phyloP scores from a whole-genome alignment of 768 basidiomycete species.

The Lenzites betulinus region DNA sequence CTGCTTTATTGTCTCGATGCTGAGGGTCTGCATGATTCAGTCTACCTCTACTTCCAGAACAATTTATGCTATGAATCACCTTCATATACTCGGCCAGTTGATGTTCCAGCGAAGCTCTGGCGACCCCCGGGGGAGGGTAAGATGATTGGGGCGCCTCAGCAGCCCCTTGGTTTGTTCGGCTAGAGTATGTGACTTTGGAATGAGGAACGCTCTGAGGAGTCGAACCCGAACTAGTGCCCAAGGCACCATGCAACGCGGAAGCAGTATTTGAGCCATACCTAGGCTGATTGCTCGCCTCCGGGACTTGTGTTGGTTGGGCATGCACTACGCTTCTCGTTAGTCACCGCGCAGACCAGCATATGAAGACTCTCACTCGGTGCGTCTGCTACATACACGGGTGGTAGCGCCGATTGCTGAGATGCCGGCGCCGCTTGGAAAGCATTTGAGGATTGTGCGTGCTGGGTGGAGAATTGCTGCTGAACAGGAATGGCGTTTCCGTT shows the following conservation, averaged over 20 bases:
- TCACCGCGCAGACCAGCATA: not conserved
- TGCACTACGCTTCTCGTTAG: not conserved
- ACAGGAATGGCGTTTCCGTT: no score
- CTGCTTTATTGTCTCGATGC: not conserved
- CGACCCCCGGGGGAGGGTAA: not conserved
- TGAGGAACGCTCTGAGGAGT: constrained; percentile 3
- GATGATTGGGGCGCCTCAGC: not conserved
- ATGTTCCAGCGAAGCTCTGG: not conserved
- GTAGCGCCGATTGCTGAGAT: not conserved
- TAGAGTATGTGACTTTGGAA: constrained; percentile 8
- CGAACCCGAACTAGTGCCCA: not conserved
- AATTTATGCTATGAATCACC: not conserved
- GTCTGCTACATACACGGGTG: not conserved
- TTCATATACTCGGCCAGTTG: constrained; percentile 10
- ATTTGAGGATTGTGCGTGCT: not conserved
- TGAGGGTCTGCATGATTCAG: not conserved
- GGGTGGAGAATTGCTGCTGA: no score
- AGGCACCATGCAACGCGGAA: constrained; percentile 9
- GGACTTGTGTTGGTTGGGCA: not conserved
- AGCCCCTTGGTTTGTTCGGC: not conserved
- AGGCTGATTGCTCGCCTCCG: not conserved
- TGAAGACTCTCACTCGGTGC: not conserved
- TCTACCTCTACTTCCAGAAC: not conserved
- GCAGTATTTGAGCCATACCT: constrained; percentile 10
- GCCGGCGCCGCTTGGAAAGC: not conserved